These are phyloP conservation scores for Hirschfeldia incana DNA, from an alignment of 345 rosid species.

Conservation along the genomic window DNA sequence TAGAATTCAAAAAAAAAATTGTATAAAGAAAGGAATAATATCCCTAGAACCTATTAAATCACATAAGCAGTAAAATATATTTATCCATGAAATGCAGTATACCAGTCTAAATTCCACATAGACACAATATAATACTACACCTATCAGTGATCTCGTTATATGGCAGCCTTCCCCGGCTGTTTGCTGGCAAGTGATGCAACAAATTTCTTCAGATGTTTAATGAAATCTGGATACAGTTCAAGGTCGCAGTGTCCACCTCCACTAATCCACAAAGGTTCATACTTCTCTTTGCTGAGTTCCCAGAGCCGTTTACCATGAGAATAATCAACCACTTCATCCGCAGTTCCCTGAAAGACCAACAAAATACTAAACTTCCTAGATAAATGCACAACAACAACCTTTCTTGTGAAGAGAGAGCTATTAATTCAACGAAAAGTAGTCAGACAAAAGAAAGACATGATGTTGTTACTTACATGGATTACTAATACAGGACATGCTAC, in stretches of 20 bases:
- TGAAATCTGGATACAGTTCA: slow-evolving; percentile 87
- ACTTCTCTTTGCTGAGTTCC: slow-evolving; percentile 78
- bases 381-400: background rate
- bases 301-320: slow-evolving; percentile 84
- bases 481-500: slow-evolving; percentile 1
- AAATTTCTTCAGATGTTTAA: slow-evolving; percentile 73
- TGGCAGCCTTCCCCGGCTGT: slow-evolving; percentile 27
- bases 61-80: background rate
- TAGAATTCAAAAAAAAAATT: background rate
- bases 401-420: too few species aligned
- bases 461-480: background rate
- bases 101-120: background rate
- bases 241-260: slow-evolving; percentile 95
- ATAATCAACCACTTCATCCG: slow-evolving; percentile 88
- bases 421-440: too few species aligned
- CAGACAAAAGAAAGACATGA: background rate
- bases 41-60: background rate
- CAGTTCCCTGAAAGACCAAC: slow-evolving; percentile 65
- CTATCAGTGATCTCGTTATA: slow-evolving; percentile 48
- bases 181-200: slow-evolving; percentile 54
- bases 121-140: slow-evolving; percentile 43
- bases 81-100: background rate
- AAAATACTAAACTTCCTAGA: background rate
- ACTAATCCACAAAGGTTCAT: slow-evolving; percentile 82
- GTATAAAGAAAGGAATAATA: background rate